Evolutionary conservation across 495 filamentous ascomycete species (phyloP).

Genomic region (Hamigera avellanea): DNA sequence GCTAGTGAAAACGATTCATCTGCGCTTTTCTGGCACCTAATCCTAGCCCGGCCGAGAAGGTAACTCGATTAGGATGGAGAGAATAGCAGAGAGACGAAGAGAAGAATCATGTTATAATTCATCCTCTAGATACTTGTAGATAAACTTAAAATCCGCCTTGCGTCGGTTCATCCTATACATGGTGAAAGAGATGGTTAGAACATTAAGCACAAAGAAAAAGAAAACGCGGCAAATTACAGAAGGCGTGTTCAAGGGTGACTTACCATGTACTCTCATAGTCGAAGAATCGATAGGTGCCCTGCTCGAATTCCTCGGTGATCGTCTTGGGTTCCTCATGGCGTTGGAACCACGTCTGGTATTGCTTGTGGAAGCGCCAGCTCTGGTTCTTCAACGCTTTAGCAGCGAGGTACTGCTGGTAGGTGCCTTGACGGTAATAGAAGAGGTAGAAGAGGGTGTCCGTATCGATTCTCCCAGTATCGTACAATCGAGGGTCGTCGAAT

Average conservation of each 20-base stretch:
- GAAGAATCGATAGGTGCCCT: slow-evolving; percentile 97
- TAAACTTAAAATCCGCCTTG: slow-evolving; percentile 97
- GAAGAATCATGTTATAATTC: slow-evolving; percentile 48
- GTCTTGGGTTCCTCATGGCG: slow-evolving; percentile 95
- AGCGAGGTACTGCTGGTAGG: slow-evolving; percentile 92
- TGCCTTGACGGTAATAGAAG: slow-evolving; percentile 96
- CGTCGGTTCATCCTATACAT: slow-evolving; percentile 88
- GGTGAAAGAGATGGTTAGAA: slow-evolving; percentile 3
- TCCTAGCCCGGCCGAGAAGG: background rate
- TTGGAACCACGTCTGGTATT: slow-evolving; percentile 99
- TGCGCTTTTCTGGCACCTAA: background rate
- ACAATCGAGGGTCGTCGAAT: slow-evolving; percentile 81
- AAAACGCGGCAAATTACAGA: slow-evolving; percentile 3
- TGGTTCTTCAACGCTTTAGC: slow-evolving; percentile 92
- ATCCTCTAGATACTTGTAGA: slow-evolving; percentile 93
- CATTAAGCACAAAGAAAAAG: slow-evolving; percentile 2
- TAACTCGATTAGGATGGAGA: slow-evolving; percentile 3
- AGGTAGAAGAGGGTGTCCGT: slow-evolving; percentile 97
- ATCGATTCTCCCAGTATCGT: slow-evolving; percentile 65
- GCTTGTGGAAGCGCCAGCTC: slow-evolving; percentile 98
- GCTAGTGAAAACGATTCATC: no score
- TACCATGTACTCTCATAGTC: slow-evolving; percentile 99
- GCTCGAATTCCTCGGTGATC: slow-evolving; percentile 96
- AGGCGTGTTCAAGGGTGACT: slow-evolving; percentile 19
- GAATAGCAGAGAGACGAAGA: slow-evolving; percentile 5